Base-by-base conservation (phyloP, 345 rosid species). In the Syzygium aromaticum region DNA sequence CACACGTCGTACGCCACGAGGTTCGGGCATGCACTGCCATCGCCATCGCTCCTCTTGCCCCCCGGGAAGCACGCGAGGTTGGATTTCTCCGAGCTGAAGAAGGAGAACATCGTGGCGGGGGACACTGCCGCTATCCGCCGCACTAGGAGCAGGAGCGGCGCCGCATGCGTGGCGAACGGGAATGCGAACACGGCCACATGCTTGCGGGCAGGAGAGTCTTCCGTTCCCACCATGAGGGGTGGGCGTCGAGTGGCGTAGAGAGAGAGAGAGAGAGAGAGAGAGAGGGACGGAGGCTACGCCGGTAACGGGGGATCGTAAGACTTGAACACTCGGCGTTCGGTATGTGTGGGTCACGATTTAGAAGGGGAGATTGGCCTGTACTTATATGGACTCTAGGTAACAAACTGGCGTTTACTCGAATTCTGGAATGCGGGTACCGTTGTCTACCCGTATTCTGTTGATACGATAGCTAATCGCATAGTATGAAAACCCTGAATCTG, bases 61-160 rank as follows among this genome's bases (percentile, higher is more conserved):
- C 49, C 84, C 1, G 77, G 15, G 77, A 93, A 92, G 3, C 78
- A 46, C 27, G 80, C 25, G 22, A 6, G 51, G 64, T 92, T 94
- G 2, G 93, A 92, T 82, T 87, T 67, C 5, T 89, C 87, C 2
- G 93, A 90, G 92, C 89, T 88, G 77, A 94, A 90, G 91, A 90
- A 92, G 86, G 90, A 91, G 87, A 93, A 91, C 12, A 19, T 49
- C 2, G 86, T 84, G 56, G 84, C 56, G 3, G 93, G 89, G 11
- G 51, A 59, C 13, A 89, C 49, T 4, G 85, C 73, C 2, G 89
- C 51, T 28, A 90, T 77, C 61, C 88, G 43, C 4, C 52, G 87
- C 28, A 86, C 78, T 54, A 89, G 84, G 53, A n/a, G 53, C 30
- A 87, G 90, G 77, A 90, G 90, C 6, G 88, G 89, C 16, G 86